Evolutionary conservation across 73 alveolate genomes (phyloP), one percentile per base, ranked within the genome.

Genomic region (Uronychia binucleata): DNA sequence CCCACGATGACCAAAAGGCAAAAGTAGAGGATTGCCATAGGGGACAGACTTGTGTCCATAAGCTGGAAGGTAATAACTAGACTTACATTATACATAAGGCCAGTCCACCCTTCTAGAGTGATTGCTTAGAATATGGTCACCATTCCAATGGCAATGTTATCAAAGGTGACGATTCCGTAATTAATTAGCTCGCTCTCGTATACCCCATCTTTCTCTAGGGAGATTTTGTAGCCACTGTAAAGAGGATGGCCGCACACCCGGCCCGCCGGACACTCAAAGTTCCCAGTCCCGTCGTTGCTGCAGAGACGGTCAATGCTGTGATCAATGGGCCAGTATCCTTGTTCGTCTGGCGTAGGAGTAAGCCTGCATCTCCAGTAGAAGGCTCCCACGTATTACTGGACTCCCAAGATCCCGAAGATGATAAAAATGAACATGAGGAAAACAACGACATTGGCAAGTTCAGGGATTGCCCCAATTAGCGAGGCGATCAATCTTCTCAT

Each of bases 81-180:
- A 67, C 1, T 83, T 83, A 83, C 78, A 19, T 58, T 84, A 67
- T 82, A 84, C 83, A 92, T 83, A 19, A 92, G 32, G 28, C 32
- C 82, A 0, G 87, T 77, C 94, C 97, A 92, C 29, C 97, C 97
- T 89, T 92, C 94, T 1, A 91, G 80, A 30, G 97, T 92, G 31
- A 85, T 34, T 27, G 77, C 86, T 58, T 85, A 31, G 33, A 85
- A 85, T 1, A 85, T 77, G n/a, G 91, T 85, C n/a, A 77, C 26
- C 46, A 77, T 8, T 26, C 86, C 85, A 0, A 28, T 26, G 27
- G 75, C 82, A 0, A 85, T n/a, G 77, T 85, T 77, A 31, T 85
- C 91, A 31, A 85, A 85, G 28, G 75, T 19, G n/a, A 26, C 35
- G 34, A 34, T 28, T 0, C 91, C 91, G 33, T 85, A 85, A 77